Conservation (phyloP, 257 asterid species). For the Salvia hispanica region DNA sequence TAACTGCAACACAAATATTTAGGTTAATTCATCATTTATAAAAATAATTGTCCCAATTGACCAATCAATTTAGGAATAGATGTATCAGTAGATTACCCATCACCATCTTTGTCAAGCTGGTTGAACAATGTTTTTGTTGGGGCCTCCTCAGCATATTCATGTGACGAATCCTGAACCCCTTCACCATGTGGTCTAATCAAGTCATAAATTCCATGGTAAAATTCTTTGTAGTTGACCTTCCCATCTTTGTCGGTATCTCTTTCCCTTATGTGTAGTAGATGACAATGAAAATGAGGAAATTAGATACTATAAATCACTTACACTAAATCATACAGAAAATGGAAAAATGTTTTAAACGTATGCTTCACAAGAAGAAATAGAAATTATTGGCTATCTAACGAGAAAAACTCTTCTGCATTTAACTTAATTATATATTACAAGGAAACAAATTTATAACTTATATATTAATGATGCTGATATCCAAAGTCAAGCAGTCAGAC, state of each 20-base stretch:
- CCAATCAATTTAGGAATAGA: conserved; percentile 18
- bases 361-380: conserved; percentile 13
- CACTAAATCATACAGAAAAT: conserved; percentile 1
- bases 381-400: conserved; percentile 2
- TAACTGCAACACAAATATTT: conserved; percentile 45
- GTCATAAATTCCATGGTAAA: conserved; percentile 89
- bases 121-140: conserved; percentile 72
- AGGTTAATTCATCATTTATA: conserved; percentile 12
- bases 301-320: conserved; percentile 17
- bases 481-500: background rate
- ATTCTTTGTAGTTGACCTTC: conserved; percentile 78
- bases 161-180: conserved; percentile 54
- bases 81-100: conserved; percentile 58
- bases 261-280: conserved; percentile 55
- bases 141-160: conserved; percentile 61
- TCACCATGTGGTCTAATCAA: conserved; percentile 74
- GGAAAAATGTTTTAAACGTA: conserved; percentile 2
- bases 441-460: conserved; percentile 12
- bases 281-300: conserved; percentile 10
- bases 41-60: conserved; percentile 21
- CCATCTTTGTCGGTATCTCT: conserved; percentile 89
- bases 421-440: background rate
- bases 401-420: background rate
- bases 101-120: conserved; percentile 89
- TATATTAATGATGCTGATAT: background rate